Conservation (phyloP, 176 grass and related monocot species). For the Ensete ventricosum region DNA sequence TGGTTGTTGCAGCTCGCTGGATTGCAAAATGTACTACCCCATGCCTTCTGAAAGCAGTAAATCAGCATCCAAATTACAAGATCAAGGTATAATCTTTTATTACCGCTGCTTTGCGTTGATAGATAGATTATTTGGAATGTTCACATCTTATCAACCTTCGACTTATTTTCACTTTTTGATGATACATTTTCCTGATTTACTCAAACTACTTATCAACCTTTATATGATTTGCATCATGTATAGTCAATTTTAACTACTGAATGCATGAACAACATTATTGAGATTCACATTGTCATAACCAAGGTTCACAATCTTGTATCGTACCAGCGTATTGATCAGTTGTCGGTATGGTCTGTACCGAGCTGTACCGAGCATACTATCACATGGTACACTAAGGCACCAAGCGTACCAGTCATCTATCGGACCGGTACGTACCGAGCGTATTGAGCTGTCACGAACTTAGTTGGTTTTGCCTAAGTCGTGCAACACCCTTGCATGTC, state of each 20-base stretch:
- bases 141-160: not conserved
- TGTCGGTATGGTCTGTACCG: no score
- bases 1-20: constrained; percentile 34
- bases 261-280: not conserved
- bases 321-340: no score
- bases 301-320: no score
- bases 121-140: not conserved
- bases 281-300: not conserved
- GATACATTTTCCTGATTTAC: not conserved
- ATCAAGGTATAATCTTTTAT: constrained; percentile 57
- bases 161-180: not conserved
- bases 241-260: not conserved
- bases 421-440: no score
- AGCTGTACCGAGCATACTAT: no score
- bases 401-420: no score
- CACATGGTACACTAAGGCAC: no score
- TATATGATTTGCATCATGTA: no score
- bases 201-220: no score
- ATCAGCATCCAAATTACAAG: constrained; percentile 62
- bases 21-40: constrained; percentile 78
- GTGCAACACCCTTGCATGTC: no score
- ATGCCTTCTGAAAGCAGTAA: constrained; percentile 53
- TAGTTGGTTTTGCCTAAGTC: no score
- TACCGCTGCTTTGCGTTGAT: constrained; percentile 11
- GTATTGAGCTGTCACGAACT: no score